phyloP scores from a whole-genome alignment of 805 yeast species.

The Lipomyces spencermartinsiae region DNA sequence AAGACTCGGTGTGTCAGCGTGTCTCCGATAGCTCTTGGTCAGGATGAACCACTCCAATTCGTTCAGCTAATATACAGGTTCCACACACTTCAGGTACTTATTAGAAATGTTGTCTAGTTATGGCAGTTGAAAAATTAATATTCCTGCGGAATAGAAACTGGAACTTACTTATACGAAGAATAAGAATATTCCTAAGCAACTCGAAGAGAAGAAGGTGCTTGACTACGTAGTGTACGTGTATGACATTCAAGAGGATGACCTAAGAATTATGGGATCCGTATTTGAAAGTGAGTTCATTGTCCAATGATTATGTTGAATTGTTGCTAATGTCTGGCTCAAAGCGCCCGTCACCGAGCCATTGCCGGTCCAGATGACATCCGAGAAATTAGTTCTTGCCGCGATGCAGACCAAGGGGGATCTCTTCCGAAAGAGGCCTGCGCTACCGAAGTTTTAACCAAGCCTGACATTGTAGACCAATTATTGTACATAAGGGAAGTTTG shows the following conservation, averaged over 20 bases:
- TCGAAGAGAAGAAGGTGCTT: constrained; percentile 19
- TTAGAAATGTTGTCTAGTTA: background rate
- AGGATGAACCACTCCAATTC: constrained; percentile 20
- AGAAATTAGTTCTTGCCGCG: constrained; percentile 2
- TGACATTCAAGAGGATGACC: constrained; percentile 21
- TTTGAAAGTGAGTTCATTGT: constrained; percentile 31
- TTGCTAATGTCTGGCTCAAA: background rate
- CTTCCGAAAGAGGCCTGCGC: constrained; percentile 29
- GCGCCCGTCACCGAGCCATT: constrained; percentile 28
- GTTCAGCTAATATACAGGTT: constrained; percentile 30
- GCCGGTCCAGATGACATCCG: constrained; percentile 14
- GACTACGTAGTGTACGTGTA: constrained; percentile 31
- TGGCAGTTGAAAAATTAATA: background rate
- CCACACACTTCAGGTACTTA: constrained; percentile 28
- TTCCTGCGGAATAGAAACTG: constrained; percentile 12
- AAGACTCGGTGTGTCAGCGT: constrained; percentile 20
- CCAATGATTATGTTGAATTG: background rate
- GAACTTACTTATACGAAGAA: constrained; percentile 25
- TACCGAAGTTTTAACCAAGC: constrained; percentile 16
- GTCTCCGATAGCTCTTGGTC: constrained; percentile 26
- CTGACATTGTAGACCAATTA: constrained; percentile 1
- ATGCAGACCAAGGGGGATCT: constrained; percentile 35
- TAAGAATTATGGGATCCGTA: constrained; percentile 30
- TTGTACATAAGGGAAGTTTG: constrained; percentile 12
- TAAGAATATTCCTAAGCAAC: constrained; percentile 16